Base-by-base conservation (phyloP, 2,329 filamentous ascomycete genomes). In the Thermomyces lanuginosus region DNA sequence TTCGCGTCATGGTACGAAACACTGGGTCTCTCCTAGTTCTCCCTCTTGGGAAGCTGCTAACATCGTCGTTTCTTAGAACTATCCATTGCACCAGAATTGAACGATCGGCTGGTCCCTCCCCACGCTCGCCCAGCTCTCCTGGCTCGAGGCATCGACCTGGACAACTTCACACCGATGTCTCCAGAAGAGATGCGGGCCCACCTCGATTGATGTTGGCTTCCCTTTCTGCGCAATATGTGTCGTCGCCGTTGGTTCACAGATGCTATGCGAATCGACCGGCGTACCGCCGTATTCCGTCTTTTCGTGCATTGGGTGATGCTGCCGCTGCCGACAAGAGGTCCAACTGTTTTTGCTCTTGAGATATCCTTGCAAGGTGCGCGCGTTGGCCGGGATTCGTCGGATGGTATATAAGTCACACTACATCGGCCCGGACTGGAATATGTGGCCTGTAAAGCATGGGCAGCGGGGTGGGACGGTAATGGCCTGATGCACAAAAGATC, bases 141-240 rank as follows among this genome's bases (percentile, higher is more conserved):
- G 36, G 66, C 75, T 24, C 74, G 73, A 45, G 84, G 81, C 29
- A 69, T 98, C 41, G 84, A 95, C 53, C 82, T 93, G 46, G 82
- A 93, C 56, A 84, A 84, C 55, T 80, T 98, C 56, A 82, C 74
- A 43, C 86, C 86, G 23, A 66, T 98, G 62, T 64, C 77, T 46
- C 92, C 83, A 64, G 77, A 89, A 46, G 82, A 93, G 55, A 95
- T 98, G 89, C 81, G 92, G 63, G 89, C 89, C 33, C 82, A 84
- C 56, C 66, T 98, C 57, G 89, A 98, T 61, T 98, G 77, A 84
- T 30, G 13, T 30, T 24, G 16, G 11, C 28, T 19, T 11, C 16
- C 14, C 25, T 27, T 27, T 27, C 12, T 12, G n/a, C 21, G 12
- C 14, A 13, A 8, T 27, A 14, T 22, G 24, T 30, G 24, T 33